Percentiles rank a stretch among this genome's conserved stretches.
phyloP scores from a whole-genome alignment of 257 asterid species.

The Avicennia marina region DNA sequence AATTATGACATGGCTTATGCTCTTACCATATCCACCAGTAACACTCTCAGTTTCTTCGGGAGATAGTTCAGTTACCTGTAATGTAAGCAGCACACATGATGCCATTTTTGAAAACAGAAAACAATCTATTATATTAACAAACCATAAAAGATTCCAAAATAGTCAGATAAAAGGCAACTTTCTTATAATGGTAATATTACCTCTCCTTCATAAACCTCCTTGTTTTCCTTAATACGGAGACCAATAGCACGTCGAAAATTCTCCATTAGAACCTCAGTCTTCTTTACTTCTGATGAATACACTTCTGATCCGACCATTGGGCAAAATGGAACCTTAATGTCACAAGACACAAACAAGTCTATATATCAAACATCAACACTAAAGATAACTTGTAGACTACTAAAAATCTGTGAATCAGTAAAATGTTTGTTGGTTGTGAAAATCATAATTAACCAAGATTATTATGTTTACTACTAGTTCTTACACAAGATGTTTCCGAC shows the following conservation, averaged over 20 bases:
- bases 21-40: conserved; percentile 94
- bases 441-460: too few species aligned
- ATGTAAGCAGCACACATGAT: too few species aligned
- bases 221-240: conserved; percentile 87
- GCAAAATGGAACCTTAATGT: conserved; percentile 84
- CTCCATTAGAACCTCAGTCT: conserved; percentile 95
- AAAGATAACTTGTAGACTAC: too few species aligned
- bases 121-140: too few species aligned
- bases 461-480: too few species aligned
- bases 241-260: conserved; percentile 94
- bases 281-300: conserved; percentile 94
- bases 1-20: conserved; percentile 84
- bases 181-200: too few species aligned
- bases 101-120: too few species aligned
- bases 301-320: conserved; percentile 99
- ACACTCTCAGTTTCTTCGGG: conserved; percentile 93
- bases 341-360: conserved; percentile 8
- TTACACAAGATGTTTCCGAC: too few species aligned
- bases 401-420: not conserved
- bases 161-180: too few species aligned
- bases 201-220: conserved; percentile 99
- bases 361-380: too few species aligned
- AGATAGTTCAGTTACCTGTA: conserved; percentile 89
- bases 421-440: too few species aligned
- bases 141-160: too few species aligned